A percentile compares a stretch with the other conserved stretches of the same genome.
Evolutionary conservation across 805 yeast species (phyloP).

Genomic region (Candida insectorum): DNA sequence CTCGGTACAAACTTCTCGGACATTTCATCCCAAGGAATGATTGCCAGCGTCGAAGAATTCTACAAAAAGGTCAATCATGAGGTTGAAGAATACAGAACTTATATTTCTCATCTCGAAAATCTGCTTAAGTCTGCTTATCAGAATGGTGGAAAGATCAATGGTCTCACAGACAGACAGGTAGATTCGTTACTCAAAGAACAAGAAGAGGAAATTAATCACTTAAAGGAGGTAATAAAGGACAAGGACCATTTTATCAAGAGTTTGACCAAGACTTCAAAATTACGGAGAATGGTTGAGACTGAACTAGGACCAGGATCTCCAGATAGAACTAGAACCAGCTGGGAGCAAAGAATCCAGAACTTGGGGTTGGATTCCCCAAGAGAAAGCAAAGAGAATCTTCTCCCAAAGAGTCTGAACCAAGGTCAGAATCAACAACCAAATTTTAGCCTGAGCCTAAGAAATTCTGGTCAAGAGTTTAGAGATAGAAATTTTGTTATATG

Average conservation of each 20-base stretch:
- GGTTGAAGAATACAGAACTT: conserved; percentile 57
- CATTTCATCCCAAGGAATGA: conserved; percentile 36
- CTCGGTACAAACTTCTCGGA: conserved; percentile 42
- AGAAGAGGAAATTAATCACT: conserved; percentile 63
- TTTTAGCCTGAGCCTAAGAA: no score
- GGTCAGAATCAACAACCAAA: no score
- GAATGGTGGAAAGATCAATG: conserved; percentile 3
- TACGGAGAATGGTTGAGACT: conserved; percentile 46
- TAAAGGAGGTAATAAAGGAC: conserved; percentile 59
- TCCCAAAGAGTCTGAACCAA: no score
- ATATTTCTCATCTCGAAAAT: conserved; percentile 56
- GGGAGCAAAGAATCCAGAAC: no score
- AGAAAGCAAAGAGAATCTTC: no score
- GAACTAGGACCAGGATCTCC: conserved; percentile 17
- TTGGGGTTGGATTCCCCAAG: no score
- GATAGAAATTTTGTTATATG: no score
- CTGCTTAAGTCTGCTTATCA: conserved; percentile 39
- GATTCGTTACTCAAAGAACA: conserved; percentile 50
- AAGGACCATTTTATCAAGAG: conserved; percentile 81
- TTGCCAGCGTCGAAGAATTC: conserved; percentile 48
- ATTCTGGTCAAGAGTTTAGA: no score
- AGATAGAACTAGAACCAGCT: conserved; percentile 2
- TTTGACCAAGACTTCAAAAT: conserved; percentile 59
- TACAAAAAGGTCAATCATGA: conserved; percentile 47
- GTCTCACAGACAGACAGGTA: conserved; percentile 12